Conservation (phyloP, 2,329 filamentous ascomycete genomes). For the Hymenoscyphus repandus region DNA sequence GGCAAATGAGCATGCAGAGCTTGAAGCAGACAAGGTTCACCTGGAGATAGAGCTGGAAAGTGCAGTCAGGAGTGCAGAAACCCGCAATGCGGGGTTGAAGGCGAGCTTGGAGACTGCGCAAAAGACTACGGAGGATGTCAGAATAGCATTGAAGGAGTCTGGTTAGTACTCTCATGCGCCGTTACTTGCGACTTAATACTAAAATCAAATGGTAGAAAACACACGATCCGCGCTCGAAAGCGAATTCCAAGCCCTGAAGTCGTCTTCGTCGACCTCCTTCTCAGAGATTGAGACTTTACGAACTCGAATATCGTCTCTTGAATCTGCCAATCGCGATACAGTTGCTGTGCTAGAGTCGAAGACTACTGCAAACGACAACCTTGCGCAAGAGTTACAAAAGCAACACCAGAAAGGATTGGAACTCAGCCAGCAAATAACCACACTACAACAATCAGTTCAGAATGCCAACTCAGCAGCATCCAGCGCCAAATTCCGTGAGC, state of each 20-base stretch:
- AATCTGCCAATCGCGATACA: constrained; percentile 88
- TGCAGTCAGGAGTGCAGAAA: constrained; percentile 76
- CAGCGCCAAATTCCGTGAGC: constrained; percentile 83
- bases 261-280: constrained; percentile 67
- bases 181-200: constrained; percentile 6
- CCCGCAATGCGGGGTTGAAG: constrained; percentile 77
- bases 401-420: constrained; percentile 86
- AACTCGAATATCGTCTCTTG: constrained; percentile 77
- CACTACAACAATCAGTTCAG: constrained; percentile 79
- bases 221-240: constrained; percentile 70
- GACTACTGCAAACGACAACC: constrained; percentile 75
- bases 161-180: constrained; percentile 46
- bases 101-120: constrained; percentile 75
- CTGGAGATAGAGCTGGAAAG: constrained; percentile 92
- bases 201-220: constrained; percentile 55
- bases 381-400: constrained; percentile 79
- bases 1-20: constrained; percentile 73
- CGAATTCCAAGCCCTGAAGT: constrained; percentile 73
- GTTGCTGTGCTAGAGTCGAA: constrained; percentile 86
- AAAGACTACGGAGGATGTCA: constrained; percentile 75
- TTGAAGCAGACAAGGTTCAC: constrained; percentile 83
- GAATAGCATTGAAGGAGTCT: constrained; percentile 75
- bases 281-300: constrained; percentile 72
- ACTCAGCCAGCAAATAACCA: constrained; percentile 74
- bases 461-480: constrained; percentile 73